phyloP scores from a whole-genome alignment of 1,284 basidiomycete species.

The Sporisorium iseilematis-ciliati region DNA sequence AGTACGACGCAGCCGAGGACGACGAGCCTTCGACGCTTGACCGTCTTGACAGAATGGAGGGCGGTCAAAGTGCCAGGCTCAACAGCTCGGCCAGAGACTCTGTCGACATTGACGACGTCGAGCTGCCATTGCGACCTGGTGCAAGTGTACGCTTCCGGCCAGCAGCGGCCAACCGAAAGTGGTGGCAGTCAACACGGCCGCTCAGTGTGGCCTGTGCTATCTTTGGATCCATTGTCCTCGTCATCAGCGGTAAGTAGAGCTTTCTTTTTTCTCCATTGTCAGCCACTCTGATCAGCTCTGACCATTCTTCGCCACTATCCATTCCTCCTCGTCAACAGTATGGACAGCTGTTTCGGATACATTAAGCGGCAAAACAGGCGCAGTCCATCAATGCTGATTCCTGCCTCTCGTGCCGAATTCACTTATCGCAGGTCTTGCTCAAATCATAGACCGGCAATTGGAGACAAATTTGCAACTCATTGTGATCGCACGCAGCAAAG shows the following conservation, averaged over 20 bases:
- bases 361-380: slow-evolving; percentile 48
- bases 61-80: slow-evolving; percentile 14
- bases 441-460: not conserved
- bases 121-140: slow-evolving; percentile 65
- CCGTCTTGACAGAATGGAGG: slow-evolving; percentile 44
- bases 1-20: slow-evolving; percentile 43
- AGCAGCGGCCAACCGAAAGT: slow-evolving; percentile 55
- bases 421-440: not conserved
- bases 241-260: slow-evolving; percentile 49
- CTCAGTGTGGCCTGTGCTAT: slow-evolving; percentile 63
- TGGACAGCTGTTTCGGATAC: slow-evolving; percentile 52
- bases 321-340: slow-evolving; percentile 12
- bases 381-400: slow-evolving; percentile 48
- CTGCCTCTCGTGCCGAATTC: not conserved
- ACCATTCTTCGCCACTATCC: not conserved
- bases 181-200: slow-evolving; percentile 66
- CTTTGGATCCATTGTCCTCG: slow-evolving; percentile 64
- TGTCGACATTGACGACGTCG: slow-evolving; percentile 61
- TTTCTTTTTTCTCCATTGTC: no score
- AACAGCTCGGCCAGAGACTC: slow-evolving; percentile 18
- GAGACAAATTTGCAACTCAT: not conserved
- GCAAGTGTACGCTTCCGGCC: slow-evolving; percentile 53
- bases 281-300: not conserved
- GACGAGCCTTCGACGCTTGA: slow-evolving; percentile 34
- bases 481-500: not conserved